Base-by-base conservation (phyloP, 2,329 filamentous ascomycete species). In the Xylaria sp. region DNA sequence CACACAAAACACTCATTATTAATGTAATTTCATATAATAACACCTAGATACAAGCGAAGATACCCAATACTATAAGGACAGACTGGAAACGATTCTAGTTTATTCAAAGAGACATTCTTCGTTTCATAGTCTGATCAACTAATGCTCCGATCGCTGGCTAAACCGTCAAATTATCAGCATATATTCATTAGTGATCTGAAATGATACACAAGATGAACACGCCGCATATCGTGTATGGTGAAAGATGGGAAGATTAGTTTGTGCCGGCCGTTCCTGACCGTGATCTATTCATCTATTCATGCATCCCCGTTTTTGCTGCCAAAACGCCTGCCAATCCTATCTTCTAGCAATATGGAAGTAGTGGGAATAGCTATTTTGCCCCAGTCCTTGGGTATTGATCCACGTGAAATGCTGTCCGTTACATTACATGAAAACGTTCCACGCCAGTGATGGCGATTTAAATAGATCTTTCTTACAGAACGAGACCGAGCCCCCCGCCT, bases 381-480 rank as follows among this genome's bases (percentile, higher is more conserved):
- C 26, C 28, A 51, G 42, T 58, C 26, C 38, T 59, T 61, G 66
- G 69, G 64, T 69, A 71, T 69, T 63, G 64, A 59, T 51, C 44
- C 59, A 66, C 46, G 17, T 58, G 60, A 48, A 38, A 66, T 66
- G n/a, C 59, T 54, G 31, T 38, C 44, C 49, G 28, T 49, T 44
- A 59, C 48, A 59, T 63, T 49, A 42, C 53, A 51, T 62, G 60
- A 56, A 54, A 65, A 31, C 40, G 9, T 33, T 63, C 48, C 49
- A 58, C 51, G 60, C 65, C 61, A 65, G 68, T 67, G 65, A 70
- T 70, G 65, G 51, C 62, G 38, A 42, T 38, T 46, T 59, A 36
- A 42, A 38, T 61, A 59, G 31, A 60, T 53, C 44, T 60, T 46
- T 65, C n/a, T 53, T 23, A 62, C 33, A 46, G 26, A 59, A 36